Percentiles rank a stretch among this genome's conserved stretches.
Conservation (phyloP, 1,284 basidiomycete genomes). For the Megacollybia platyphylla region DNA sequence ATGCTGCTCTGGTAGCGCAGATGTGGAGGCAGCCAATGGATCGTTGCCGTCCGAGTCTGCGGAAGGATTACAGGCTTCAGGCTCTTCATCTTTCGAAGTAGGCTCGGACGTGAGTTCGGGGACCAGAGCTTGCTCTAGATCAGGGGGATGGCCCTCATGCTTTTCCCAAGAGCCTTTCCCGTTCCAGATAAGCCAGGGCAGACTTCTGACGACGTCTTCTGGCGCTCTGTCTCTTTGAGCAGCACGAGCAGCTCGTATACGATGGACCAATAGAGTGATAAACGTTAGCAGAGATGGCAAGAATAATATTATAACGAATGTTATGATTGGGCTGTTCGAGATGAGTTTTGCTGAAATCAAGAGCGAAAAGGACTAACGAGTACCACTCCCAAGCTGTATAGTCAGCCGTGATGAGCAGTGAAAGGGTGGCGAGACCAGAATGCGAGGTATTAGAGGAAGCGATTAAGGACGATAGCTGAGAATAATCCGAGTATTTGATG, state of each 20-base stretch:
- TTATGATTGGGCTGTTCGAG: slow-evolving; percentile 54
- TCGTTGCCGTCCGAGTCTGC: slow-evolving; percentile 7
- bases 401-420: slow-evolving; percentile 64
- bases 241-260: slow-evolving; percentile 61
- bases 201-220: slow-evolving; percentile 57
- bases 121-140: slow-evolving; percentile 23
- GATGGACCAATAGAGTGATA: slow-evolving; percentile 70
- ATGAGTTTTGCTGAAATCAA: slow-evolving; percentile 6
- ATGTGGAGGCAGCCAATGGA: slow-evolving; percentile 23
- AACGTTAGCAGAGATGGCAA: slow-evolving; percentile 75
- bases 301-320: slow-evolving; percentile 68
- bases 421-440: slow-evolving; percentile 56
- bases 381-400: slow-evolving; percentile 80
- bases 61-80: slow-evolving; percentile 3
- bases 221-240: slow-evolving; percentile 73
- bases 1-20: slow-evolving; percentile 20
- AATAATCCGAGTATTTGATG: slow-evolving; percentile 62
- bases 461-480: slow-evolving; percentile 45
- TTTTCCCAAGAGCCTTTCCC: slow-evolving; percentile 63
- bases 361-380: slow-evolving; percentile 38
- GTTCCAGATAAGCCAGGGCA: slow-evolving; percentile 75
- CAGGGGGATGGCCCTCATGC: slow-evolving; percentile 31
- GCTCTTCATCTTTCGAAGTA: slow-evolving; percentile 1
- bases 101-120: slow-evolving; percentile 9
- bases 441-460: slow-evolving; percentile 63